Percentiles rank a stretch among this genome's conserved stretches.
These are phyloP conservation scores for Limtongia smithiae DNA, from an alignment of 805 yeast genomes.

Conservation along the genomic window DNA sequence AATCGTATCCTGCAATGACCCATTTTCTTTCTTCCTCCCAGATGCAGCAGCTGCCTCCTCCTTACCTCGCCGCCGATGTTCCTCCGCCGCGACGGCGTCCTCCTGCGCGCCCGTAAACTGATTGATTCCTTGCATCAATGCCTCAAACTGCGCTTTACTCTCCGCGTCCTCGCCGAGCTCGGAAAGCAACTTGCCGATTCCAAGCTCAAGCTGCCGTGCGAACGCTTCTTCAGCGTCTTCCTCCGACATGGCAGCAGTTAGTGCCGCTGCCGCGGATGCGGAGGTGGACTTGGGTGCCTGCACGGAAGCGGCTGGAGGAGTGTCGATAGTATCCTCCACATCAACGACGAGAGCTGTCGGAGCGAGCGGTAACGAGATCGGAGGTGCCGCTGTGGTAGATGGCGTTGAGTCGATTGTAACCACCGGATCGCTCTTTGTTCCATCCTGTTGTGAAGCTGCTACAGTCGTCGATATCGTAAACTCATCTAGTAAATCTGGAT, in stretches of 20 bases:
- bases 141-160: slow-evolving; percentile 50
- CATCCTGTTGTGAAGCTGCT: not conserved
- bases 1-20: slow-evolving; percentile 64
- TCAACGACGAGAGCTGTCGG: not conserved
- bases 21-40: not conserved
- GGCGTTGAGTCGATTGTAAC: not conserved
- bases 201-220: slow-evolving; percentile 40
- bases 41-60: not conserved
- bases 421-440: not conserved
- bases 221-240: slow-evolving; percentile 35
- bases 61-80: not conserved
- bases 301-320: no score
- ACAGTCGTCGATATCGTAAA: no score
- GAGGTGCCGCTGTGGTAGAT: not conserved
- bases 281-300: not conserved
- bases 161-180: slow-evolving; percentile 53
- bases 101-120: slow-evolving; percentile 10
- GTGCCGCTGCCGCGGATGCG: not conserved
- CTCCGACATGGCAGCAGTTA: no score
- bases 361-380: not conserved
- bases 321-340: not conserved
- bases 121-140: slow-evolving; percentile 38
- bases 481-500: slow-evolving; percentile 70
- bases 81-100: not conserved
- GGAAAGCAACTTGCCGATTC: slow-evolving; percentile 45